Conservation (phyloP, 1,139 yeast genomes). For the Wickerhamomyces sp. region DNA sequence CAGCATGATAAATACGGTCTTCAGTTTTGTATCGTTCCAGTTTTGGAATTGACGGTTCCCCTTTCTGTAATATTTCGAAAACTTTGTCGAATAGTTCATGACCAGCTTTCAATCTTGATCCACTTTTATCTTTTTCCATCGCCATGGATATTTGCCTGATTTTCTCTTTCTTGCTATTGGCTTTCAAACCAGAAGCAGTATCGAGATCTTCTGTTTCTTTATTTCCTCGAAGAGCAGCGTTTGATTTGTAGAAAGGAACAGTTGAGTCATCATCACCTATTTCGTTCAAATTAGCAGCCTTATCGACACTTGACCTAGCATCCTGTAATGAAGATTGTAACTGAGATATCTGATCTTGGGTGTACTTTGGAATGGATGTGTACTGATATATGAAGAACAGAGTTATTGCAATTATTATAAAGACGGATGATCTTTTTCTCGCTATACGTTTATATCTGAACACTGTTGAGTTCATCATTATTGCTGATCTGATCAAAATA, state of each 20-base stretch:
- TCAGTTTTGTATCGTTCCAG: constrained; percentile 35
- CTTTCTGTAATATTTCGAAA: constrained; percentile 35
- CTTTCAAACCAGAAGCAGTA: too few relatives aligned
- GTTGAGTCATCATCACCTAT: constrained; percentile 13
- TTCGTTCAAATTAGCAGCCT: not conserved
- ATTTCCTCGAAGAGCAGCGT: constrained; percentile 9
- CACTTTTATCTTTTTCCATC: constrained; percentile 19
- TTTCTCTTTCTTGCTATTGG: constrained; percentile 7
- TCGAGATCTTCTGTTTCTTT: constrained; percentile 3
- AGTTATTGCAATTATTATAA: constrained; percentile 7
- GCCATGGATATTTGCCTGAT: constrained; percentile 13
- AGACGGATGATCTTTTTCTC: constrained; percentile 12
- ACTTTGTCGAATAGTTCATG: constrained; percentile 24
- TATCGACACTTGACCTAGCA: not conserved
- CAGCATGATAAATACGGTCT: constrained; percentile 45
- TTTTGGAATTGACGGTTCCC: constrained; percentile 34
- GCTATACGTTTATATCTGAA: constrained; percentile 11
- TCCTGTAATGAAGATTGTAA: constrained; percentile 4
- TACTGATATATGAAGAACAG: constrained; percentile 12
- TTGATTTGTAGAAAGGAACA: constrained; percentile 21
- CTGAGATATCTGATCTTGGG: constrained; percentile 6
- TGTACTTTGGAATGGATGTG: constrained; percentile 10
- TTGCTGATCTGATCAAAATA: not conserved
- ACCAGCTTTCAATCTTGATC: constrained; percentile 16
- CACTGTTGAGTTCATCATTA: constrained; percentile 6